phyloP scores from a whole-genome alignment of 2,329 filamentous ascomycete genomes.

The Fusarium pseudocircinatum region DNA sequence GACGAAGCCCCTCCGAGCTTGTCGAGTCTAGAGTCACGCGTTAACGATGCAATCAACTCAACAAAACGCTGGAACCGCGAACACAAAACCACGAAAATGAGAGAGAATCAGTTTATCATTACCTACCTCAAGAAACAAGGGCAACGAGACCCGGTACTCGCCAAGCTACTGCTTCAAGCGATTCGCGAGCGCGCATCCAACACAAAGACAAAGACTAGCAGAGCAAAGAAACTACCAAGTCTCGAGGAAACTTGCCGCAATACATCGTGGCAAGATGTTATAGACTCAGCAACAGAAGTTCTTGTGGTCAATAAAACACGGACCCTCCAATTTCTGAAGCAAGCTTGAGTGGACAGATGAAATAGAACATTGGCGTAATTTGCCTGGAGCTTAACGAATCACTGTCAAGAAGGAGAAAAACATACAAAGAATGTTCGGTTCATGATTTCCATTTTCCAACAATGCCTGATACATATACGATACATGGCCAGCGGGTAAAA shows the following conservation, averaged over 20 bases:
- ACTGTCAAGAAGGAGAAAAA: background rate
- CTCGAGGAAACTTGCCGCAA: slow-evolving; percentile 48
- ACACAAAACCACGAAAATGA: slow-evolving; percentile 47
- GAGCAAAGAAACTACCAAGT: slow-evolving; percentile 32
- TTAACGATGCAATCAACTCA: slow-evolving; percentile 49
- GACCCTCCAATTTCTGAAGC: slow-evolving; percentile 35
- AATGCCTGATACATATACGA: background rate
- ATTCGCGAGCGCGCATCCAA: slow-evolving; percentile 42
- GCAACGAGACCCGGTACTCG: slow-evolving; percentile 48
- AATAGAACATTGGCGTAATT: background rate
- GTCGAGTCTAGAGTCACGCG: slow-evolving; percentile 37
- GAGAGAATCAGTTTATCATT: slow-evolving; percentile 45
- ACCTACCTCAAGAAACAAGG: slow-evolving; percentile 51
- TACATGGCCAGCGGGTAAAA: slow-evolving; percentile 19
- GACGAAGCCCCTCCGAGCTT: slow-evolving; percentile 1
- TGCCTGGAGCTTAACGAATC: background rate
- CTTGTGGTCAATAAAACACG: slow-evolving; percentile 41
- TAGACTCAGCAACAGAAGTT: slow-evolving; percentile 45
- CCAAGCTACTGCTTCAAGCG: slow-evolving; percentile 47
- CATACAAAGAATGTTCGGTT: background rate
- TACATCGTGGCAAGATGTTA: slow-evolving; percentile 49
- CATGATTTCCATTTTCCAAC: background rate
- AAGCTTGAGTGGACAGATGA: background rate
- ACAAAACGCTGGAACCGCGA: slow-evolving; percentile 53
- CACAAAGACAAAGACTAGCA: slow-evolving; percentile 2